Evolutionary conservation across 2,329 filamentous ascomycete genomes (phyloP).

Genomic region (Fusarium kyushuense): DNA sequence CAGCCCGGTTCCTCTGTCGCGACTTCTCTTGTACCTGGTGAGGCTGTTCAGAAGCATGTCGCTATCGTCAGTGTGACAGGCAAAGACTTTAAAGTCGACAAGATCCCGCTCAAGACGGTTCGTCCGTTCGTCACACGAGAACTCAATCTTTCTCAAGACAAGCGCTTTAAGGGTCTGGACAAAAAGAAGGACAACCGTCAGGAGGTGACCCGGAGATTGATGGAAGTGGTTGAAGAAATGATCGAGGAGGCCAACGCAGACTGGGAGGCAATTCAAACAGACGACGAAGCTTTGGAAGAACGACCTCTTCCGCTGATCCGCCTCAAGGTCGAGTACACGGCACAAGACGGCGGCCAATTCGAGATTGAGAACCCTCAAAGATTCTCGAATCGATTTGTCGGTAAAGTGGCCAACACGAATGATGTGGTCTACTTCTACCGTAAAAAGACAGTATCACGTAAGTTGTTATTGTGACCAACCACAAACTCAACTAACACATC

Average conservation of each 20-base stretch:
- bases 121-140: constrained; percentile 91
- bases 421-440: constrained; percentile 94
- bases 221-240: constrained; percentile 83
- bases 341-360: constrained; percentile 85
- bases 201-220: constrained; percentile 81
- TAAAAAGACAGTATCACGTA: constrained; percentile 76
- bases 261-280: constrained; percentile 83
- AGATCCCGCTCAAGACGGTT: constrained; percentile 86
- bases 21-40: constrained; percentile 89
- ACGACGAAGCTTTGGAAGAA: constrained; percentile 68
- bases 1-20: constrained; percentile 97
- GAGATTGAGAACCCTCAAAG: constrained; percentile 96
- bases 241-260: constrained; percentile 85
- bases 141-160: constrained; percentile 80
- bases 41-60: constrained; percentile 92
- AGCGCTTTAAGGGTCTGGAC: constrained; percentile 80
- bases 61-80: constrained; percentile 87
- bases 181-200: constrained; percentile 85
- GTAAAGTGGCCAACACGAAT: constrained; percentile 91
- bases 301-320: constrained; percentile 85
- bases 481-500: constrained; percentile 10
- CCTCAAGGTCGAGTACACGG: constrained; percentile 89
- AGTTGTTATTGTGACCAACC: neutral
- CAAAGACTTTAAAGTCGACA: constrained; percentile 81
- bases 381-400: constrained; percentile 91